Percentiles rank a stretch among this genome's conserved stretches.
These are phyloP conservation scores for Butyriboletus loyo DNA, from an alignment of 768 basidiomycete species.

Conservation along the genomic window DNA sequence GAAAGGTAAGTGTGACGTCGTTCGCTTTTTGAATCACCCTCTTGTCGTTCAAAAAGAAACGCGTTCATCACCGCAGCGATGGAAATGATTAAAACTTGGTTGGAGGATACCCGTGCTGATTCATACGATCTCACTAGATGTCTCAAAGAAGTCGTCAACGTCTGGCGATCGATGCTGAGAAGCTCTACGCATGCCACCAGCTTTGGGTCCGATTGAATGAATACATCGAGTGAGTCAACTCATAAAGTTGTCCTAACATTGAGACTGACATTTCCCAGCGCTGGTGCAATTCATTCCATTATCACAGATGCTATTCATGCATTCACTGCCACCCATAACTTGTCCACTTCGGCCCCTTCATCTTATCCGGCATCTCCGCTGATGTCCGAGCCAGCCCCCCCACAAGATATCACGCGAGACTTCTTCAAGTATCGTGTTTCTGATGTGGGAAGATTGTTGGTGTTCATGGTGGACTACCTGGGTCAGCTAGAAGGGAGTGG, in stretches of 20 bases:
- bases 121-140: slow-evolving; percentile 47
- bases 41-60: background rate
- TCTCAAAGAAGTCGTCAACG: slow-evolving; percentile 74
- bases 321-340: slow-evolving; percentile 51
- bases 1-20: slow-evolving; percentile 49
- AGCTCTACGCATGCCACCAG: slow-evolving; percentile 74
- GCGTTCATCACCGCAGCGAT: background rate
- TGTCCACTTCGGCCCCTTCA: slow-evolving; percentile 12
- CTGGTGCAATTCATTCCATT: slow-evolving; percentile 55
- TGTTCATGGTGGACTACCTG: slow-evolving; percentile 47
- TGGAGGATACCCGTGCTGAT: slow-evolving; percentile 1
- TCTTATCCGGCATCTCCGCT: slow-evolving; percentile 20
- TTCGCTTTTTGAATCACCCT: background rate
- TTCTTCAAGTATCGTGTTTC: slow-evolving; percentile 76
- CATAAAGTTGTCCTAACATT: background rate
- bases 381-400: slow-evolving; percentile 47
- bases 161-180: slow-evolving; percentile 82
- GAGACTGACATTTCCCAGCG: slow-evolving; percentile 33
- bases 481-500: slow-evolving; percentile 23
- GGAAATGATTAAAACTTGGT: background rate
- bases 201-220: slow-evolving; percentile 80
- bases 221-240: slow-evolving; percentile 50
- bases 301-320: slow-evolving; percentile 67
- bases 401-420: slow-evolving; percentile 73
- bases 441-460: slow-evolving; percentile 66